Evolutionary conservation across 2,329 filamentous ascomycete species (phyloP).

Genomic region (Coniella vitis): DNA sequence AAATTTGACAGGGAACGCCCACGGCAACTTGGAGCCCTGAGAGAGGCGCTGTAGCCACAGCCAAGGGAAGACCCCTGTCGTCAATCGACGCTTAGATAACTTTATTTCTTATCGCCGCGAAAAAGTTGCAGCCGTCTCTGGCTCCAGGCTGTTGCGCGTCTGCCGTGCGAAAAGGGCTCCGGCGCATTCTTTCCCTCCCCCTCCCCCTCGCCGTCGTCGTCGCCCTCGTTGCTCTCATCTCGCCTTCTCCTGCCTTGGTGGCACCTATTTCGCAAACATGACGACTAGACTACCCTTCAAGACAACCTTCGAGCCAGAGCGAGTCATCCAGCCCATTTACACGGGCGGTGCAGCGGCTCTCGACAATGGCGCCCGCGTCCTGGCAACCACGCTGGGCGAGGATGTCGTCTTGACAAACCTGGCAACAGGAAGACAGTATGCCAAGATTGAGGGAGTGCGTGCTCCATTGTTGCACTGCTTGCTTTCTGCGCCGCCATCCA

Average conservation of each 20-base stretch:
- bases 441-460: conserved; percentile 76
- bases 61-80: conserved; percentile 2
- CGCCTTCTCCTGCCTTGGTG: too few relatives aligned
- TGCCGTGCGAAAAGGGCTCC: too few relatives aligned
- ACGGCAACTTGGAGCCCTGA: too few relatives aligned
- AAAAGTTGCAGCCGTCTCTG: conserved; percentile 11
- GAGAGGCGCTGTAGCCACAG: too few relatives aligned
- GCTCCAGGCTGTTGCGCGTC: too few relatives aligned
- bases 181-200: too few relatives aligned
- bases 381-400: conserved; percentile 87
- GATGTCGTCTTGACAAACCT: conserved; percentile 85
- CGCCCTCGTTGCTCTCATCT: not conserved
- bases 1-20: too few relatives aligned
- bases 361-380: conserved; percentile 70
- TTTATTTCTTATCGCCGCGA: conserved; percentile 24
- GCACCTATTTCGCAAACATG: conserved; percentile 42
- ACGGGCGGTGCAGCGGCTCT: conserved; percentile 84
- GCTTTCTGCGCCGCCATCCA: not conserved
- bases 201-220: not conserved
- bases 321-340: conserved; percentile 86
- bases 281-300: conserved; percentile 59
- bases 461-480: not conserved
- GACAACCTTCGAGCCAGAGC: conserved; percentile 81
- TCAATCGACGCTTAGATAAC: conserved; percentile 30
- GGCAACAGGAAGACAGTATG: conserved; percentile 73